These are phyloP conservation scores for Gamsiella multidivaricata DNA, from an alignment of 192 early-diverging fungal genomes.

Conservation along the genomic window DNA sequence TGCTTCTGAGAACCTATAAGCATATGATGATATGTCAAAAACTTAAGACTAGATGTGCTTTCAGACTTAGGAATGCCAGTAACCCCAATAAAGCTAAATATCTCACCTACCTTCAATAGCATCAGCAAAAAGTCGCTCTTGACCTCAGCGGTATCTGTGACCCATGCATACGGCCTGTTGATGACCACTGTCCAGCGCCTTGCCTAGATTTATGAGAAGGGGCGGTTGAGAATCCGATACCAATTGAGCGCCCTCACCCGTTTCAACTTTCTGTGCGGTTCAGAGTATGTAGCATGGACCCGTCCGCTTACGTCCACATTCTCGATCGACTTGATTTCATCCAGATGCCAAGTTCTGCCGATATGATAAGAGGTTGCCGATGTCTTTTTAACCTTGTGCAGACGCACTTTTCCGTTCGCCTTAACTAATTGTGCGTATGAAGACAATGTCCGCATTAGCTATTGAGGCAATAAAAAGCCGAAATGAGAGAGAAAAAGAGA, in stretches of 20 bases:
- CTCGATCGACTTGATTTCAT: slow-evolving; percentile 62
- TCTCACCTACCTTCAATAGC: slow-evolving; percentile 44
- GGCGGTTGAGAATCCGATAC: too few relatives aligned
- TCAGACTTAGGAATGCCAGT: too few relatives aligned
- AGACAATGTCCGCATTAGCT: too few relatives aligned
- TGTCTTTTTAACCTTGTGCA: slow-evolving; percentile 65
- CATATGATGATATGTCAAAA: not conserved
- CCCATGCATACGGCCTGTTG: slow-evolving; percentile 64
- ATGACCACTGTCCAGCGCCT: slow-evolving; percentile 61
- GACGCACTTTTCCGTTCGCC: slow-evolving; percentile 54
- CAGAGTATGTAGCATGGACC: too few relatives aligned
- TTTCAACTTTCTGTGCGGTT: too few relatives aligned
- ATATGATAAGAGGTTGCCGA: slow-evolving; percentile 63
- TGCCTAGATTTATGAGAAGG: too few relatives aligned
- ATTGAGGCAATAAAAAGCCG: not conserved
- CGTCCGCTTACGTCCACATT: slow-evolving; percentile 67
- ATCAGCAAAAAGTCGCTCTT: slow-evolving; percentile 63
- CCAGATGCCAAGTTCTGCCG: slow-evolving; percentile 65
- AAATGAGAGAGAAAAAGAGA: too few relatives aligned
- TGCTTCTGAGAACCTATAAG: slow-evolving; percentile 55
- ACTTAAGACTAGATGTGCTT: too few relatives aligned
- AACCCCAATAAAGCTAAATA: not conserved
- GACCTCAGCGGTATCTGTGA: slow-evolving; percentile 56
- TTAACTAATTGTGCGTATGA: slow-evolving; percentile 25
- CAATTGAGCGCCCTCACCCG: too few relatives aligned